Evolutionary conservation across 1,284 basidiomycete genomes (phyloP).

Genomic region (Trichosporon sp.): DNA sequence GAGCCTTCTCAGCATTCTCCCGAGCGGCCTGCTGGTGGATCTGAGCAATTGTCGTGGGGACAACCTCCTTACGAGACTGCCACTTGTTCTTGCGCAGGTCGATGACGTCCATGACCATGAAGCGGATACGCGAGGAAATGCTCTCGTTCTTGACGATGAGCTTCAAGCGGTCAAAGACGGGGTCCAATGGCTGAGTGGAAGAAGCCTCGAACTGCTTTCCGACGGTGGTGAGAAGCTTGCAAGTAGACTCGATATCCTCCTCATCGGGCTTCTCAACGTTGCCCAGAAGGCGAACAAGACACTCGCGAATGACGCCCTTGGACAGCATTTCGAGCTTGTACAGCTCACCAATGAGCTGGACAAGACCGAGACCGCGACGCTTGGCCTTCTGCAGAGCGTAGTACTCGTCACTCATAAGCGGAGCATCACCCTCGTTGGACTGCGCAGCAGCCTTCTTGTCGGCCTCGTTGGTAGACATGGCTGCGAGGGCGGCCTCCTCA

Average conservation of each 20-base stretch:
- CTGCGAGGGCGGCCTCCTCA: slow-evolving; percentile 54
- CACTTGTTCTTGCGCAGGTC: slow-evolving; percentile 81
- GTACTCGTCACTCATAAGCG: slow-evolving; percentile 90
- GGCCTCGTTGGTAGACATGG: slow-evolving; percentile 54
- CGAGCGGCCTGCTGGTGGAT: slow-evolving; percentile 74
- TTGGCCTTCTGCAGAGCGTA: slow-evolving; percentile 95
- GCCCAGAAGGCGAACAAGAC: slow-evolving; percentile 86
- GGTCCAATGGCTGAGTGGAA: slow-evolving; percentile 73
- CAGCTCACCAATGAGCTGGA: slow-evolving; percentile 95
- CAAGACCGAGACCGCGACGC: slow-evolving; percentile 90
- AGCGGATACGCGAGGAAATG: slow-evolving; percentile 81
- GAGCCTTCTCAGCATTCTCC: slow-evolving; percentile 69
- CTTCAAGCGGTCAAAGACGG: slow-evolving; percentile 87
- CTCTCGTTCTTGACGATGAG: slow-evolving; percentile 67
- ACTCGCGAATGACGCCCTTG: slow-evolving; percentile 92
- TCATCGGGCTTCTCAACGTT: slow-evolving; percentile 94
- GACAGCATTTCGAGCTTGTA: slow-evolving; percentile 96
- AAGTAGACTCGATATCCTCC: slow-evolving; percentile 94
- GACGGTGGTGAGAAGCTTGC: slow-evolving; percentile 85
- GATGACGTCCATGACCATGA: slow-evolving; percentile 90
- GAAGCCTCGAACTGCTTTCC: slow-evolving; percentile 70
- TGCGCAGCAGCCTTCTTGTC: slow-evolving; percentile 54
- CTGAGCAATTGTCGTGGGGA: slow-evolving; percentile 83
- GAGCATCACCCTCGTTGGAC: slow-evolving; percentile 51
- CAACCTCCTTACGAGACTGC: slow-evolving; percentile 65